Percentiles rank a stretch among this genome's conserved stretches.
phyloP scores from a whole-genome alignment of 768 basidiomycete genomes.

The Auriscalpium vulgare region DNA sequence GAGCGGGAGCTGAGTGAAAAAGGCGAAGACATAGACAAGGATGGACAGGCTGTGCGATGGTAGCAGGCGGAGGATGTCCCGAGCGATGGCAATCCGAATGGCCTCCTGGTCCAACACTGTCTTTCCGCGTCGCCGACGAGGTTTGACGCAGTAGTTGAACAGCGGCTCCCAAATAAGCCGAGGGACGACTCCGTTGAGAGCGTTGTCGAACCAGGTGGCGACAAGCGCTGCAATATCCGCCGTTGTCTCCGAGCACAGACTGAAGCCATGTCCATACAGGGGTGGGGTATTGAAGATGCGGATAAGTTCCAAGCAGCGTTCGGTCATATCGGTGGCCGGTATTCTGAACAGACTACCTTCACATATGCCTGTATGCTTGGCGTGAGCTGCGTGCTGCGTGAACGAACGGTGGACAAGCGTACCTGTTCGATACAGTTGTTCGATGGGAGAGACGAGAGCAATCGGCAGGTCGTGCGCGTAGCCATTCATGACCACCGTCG shows the following conservation, averaged over 20 bases:
- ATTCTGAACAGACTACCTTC: slow-evolving; percentile 33
- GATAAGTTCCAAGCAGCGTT: slow-evolving; percentile 30
- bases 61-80: slow-evolving; percentile 42
- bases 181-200: slow-evolving; percentile 37
- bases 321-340: slow-evolving; percentile 29
- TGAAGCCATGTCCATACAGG: slow-evolving; percentile 18
- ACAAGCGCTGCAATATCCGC: slow-evolving; percentile 39
- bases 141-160: slow-evolving; percentile 36
- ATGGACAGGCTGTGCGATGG: slow-evolving; percentile 33
- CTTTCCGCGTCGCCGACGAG: slow-evolving; percentile 5
- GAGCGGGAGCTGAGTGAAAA: slow-evolving; percentile 44
- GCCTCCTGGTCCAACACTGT: slow-evolving; percentile 5
- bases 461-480: slow-evolving; percentile 31
- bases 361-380: slow-evolving; percentile 29
- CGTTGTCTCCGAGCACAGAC: slow-evolving; percentile 22
- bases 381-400: background rate
- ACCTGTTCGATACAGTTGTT: slow-evolving; percentile 41
- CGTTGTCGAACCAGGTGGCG: slow-evolving; percentile 36
- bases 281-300: slow-evolving; percentile 29
- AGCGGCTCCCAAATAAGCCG: slow-evolving; percentile 33
- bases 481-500: slow-evolving; percentile 27
- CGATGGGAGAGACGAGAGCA: slow-evolving; percentile 34
- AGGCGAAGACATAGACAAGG: slow-evolving; percentile 36
- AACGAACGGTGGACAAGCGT: background rate
- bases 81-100: slow-evolving; percentile 31